phyloP scores from a whole-genome alignment of 176 grass and related monocot genomes.

The Elaeis guineensis region DNA sequence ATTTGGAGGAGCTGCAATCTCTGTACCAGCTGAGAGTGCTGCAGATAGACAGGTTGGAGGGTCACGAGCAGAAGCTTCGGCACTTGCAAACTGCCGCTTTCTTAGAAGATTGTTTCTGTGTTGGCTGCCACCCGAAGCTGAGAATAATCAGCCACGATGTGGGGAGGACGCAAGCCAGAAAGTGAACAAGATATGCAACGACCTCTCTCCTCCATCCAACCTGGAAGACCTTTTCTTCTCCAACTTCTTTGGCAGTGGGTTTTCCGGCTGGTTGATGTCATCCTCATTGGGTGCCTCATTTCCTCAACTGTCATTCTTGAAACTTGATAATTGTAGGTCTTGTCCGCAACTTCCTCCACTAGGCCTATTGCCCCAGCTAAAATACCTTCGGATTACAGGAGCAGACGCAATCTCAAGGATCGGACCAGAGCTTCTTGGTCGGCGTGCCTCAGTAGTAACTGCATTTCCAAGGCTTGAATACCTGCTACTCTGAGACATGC shows the following conservation, averaged over 20 bases:
- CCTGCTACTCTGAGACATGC: not conserved
- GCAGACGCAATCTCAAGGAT: slow-evolving; percentile 17
- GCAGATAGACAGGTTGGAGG: not conserved
- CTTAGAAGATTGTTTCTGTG: slow-evolving; percentile 3
- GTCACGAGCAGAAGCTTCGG: not conserved
- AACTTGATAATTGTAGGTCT: slow-evolving; percentile 2
- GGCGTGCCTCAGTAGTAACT: not conserved
- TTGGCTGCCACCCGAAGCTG: not conserved
- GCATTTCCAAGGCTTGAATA: slow-evolving; percentile 25
- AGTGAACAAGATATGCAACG: slow-evolving; percentile 6
- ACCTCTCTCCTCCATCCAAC: slow-evolving; percentile 16
- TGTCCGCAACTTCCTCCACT: slow-evolving; percentile 22
- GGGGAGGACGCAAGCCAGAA: slow-evolving; percentile 1
- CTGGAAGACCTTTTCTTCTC: slow-evolving; percentile 1
- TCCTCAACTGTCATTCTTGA: slow-evolving; percentile 4
- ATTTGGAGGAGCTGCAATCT: no score
- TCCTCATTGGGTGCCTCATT: not conserved
- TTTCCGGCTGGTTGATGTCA: slow-evolving; percentile 11
- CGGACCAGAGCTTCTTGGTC: slow-evolving; percentile 19
- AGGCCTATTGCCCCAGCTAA: slow-evolving; percentile 17
- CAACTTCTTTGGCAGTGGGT: not conserved
- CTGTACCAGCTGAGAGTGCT: no score
- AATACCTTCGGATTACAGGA: slow-evolving; percentile 11
- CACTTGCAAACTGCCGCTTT: slow-evolving; percentile 1
- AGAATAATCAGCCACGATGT: not conserved